Conservation (phyloP, 805 yeast genomes). For the Saccharomycopsis babjevae region DNA sequence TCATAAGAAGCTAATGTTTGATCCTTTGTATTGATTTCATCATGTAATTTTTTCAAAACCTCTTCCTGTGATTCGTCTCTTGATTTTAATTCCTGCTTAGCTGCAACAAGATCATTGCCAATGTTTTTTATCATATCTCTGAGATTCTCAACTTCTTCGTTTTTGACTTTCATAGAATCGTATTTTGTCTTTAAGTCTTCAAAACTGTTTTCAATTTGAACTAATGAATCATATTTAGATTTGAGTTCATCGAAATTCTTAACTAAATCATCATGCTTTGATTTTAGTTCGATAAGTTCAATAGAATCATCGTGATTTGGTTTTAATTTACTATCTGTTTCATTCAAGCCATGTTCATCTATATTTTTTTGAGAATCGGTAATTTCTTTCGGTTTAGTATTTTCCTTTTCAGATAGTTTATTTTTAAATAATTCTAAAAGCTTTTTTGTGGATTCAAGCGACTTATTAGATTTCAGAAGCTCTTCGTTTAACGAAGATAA, state of each 20-base stretch:
- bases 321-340: not conserved
- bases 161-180: conserved; percentile 24
- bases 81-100: conserved; percentile 47
- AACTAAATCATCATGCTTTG: not conserved
- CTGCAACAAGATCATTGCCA: conserved; percentile 70
- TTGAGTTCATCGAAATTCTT: not conserved
- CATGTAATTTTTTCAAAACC: conserved; percentile 9
- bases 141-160: conserved; percentile 56
- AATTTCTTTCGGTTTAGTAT: not conserved
- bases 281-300: conserved; percentile 1
- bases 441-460: conserved; percentile 6
- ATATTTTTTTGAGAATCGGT: not conserved
- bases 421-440: conserved; percentile 8
- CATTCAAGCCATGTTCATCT: not conserved
- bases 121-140: conserved; percentile 68
- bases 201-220: not conserved
- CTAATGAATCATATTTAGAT: not conserved
- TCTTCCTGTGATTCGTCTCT: conserved; percentile 9
- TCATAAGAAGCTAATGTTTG: conserved; percentile 18
- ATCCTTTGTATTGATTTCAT: conserved; percentile 9
- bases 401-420: conserved; percentile 5
- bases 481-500: not conserved
- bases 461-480: not conserved
- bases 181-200: conserved; percentile 2
- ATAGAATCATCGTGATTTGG: not conserved